Conservation (phyloP, 2,329 filamentous ascomycete genomes). For the Fusarium keratoplasticum region DNA sequence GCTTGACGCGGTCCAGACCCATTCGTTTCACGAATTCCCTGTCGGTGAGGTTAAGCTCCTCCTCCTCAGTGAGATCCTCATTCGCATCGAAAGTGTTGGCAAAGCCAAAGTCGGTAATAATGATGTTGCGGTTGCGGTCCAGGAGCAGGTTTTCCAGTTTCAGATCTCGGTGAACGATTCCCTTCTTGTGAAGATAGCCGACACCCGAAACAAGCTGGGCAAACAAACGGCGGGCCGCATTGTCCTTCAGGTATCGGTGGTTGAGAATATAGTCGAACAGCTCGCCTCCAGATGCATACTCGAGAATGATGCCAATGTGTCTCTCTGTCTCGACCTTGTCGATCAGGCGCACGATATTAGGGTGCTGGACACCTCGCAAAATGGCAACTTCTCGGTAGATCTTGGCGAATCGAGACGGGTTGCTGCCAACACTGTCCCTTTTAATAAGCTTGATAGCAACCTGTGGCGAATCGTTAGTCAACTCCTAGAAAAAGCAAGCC, state of each 20-base stretch:
- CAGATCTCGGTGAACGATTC: conserved; percentile 95
- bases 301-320: conserved; percentile 97
- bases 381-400: conserved; percentile 98
- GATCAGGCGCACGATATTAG: conserved; percentile 95
- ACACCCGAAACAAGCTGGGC: conserved; percentile 96
- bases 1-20: conserved; percentile 83
- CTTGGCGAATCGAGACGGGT: conserved; percentile 90
- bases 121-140: conserved; percentile 97
- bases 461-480: conserved; percentile 53
- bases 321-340: conserved; percentile 99
- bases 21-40: conserved; percentile 88
- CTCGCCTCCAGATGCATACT: conserved; percentile 97
- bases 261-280: conserved; percentile 98
- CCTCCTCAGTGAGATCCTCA: conserved; percentile 90
- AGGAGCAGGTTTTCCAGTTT: conserved; percentile 96
- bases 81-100: conserved; percentile 94
- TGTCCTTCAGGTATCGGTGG: conserved; percentile 95
- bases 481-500: background rate
- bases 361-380: conserved; percentile 86
- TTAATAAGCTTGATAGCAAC: conserved; percentile 99
- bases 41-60: conserved; percentile 87
- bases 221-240: conserved; percentile 89
- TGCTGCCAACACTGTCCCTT: conserved; percentile 87
- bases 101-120: conserved; percentile 99
- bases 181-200: conserved; percentile 97